Evolutionary conservation across 495 filamentous ascomycete genomes (phyloP).

Genomic region (Hypoxylon cercidicola): DNA sequence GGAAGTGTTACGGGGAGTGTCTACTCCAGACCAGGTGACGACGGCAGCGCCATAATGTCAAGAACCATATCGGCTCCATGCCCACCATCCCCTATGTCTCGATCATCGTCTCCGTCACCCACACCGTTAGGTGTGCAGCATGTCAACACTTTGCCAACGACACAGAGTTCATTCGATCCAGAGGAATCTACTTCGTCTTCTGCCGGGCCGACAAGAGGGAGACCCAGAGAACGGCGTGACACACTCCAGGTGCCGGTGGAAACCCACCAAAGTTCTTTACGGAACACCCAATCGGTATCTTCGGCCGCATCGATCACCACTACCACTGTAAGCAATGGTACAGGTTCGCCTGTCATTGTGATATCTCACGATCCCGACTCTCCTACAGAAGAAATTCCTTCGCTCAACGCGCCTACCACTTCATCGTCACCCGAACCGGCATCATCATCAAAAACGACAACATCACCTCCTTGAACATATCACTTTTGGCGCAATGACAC

Average conservation of each 20-base stretch:
- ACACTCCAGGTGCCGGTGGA: constrained; percentile 44
- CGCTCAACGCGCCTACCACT: neutral
- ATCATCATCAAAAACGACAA: neutral
- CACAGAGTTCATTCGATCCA: constrained; percentile 19
- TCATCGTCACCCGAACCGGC: neutral
- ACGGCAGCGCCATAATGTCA: constrained; percentile 25
- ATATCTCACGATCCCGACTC: constrained; percentile 31
- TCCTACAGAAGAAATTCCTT: constrained; percentile 5
- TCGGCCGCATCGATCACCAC: constrained; percentile 2
- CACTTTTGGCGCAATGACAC: too few species aligned
- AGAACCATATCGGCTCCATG: constrained; percentile 27
- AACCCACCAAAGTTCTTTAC: constrained; percentile 17
- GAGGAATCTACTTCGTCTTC: constrained; percentile 14
- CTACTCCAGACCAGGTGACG: constrained; percentile 26
- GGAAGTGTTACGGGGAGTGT: constrained; percentile 43
- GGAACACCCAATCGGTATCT: constrained; percentile 19
- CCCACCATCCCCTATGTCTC: constrained; percentile 6
- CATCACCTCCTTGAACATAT: constrained; percentile 1
- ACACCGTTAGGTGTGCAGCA: constrained; percentile 24
- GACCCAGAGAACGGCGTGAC: constrained; percentile 37
- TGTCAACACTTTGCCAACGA: constrained; percentile 35
- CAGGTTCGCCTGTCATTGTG: constrained; percentile 32
- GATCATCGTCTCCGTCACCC: constrained; percentile 25
- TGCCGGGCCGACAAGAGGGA: constrained; percentile 7
- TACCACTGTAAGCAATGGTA: constrained; percentile 13